Evolutionary conservation across 1,284 basidiomycete genomes (phyloP), one percentile per base, ranked within the genome.

Genomic region (Trichosporon sp.): DNA sequence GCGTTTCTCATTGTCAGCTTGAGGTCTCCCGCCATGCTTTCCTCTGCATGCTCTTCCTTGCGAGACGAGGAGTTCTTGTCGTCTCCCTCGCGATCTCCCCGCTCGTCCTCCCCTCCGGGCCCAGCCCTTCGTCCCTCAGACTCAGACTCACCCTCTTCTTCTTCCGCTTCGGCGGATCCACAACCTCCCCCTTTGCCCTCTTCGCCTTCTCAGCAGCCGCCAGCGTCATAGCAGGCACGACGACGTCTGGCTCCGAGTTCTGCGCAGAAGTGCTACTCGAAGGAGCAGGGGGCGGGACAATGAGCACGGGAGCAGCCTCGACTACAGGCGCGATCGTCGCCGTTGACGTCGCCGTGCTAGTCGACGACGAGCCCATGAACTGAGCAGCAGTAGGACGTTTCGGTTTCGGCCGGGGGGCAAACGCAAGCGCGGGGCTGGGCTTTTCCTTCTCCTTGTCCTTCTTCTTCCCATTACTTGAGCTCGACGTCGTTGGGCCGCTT

Each of bases 201-300:
- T 63, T 64, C 31, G 66, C 66, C 52, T 69, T 69, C 44, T 64
- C 62, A 29, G 62, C 65, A 34, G 62, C 49, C 14, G 63, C 70
- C 27, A 79, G 62, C 1, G 73, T 78, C 78, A 79, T 79, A 19
- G 77, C 71, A 8, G 79, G 79, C 13, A 78, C 77, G 59, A 66
- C 49, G 4, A 60, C 49, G 23, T 46, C 61, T 0, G 19, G 56
- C 7, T 37, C 63, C 11, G 27, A n/a, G n/a, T n/a, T 44, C 19
- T 31, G 5, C 4, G 25, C 49, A 5, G 13, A 16, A 3, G 44
- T 6, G 6, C 11, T 27, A 4, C 27, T n/a, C 5, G 49, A 54
- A 8, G 49, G 16, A 14, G 49, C 8, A 4, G 59, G 58, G 6
- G 21, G 57, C 34, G 34, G 29, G 10, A 34, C 60, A 46, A 33